phyloP scores from a whole-genome alignment of 164 flowering plant genomes.

The Cinnamomum micranthum region DNA sequence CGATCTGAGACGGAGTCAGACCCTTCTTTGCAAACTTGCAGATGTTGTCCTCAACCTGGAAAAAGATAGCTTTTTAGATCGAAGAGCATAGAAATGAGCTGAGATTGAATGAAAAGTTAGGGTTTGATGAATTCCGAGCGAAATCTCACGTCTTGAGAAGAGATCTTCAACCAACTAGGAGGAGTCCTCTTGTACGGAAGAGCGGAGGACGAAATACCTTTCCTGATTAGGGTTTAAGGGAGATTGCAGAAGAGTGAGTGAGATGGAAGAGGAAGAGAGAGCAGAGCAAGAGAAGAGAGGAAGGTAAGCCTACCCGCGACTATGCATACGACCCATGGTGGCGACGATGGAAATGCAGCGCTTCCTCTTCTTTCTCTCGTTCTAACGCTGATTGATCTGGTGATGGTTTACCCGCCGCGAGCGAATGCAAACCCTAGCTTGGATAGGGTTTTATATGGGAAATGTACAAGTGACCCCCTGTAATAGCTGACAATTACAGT shows the following conservation, averaged over 20 bases:
- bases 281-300: neutral
- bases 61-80: neutral
- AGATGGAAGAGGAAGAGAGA: neutral
- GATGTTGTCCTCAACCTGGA: conserved; percentile 81
- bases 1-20: conserved; percentile 87
- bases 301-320: conserved; percentile 29
- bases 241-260: neutral
- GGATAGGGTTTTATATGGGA: neutral
- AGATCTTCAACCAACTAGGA: conserved; percentile 55
- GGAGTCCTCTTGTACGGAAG: conserved; percentile 80
- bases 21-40: conserved; percentile 96
- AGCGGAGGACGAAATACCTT: conserved; percentile 85
- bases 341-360: conserved; percentile 7
- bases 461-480: too few relatives aligned
- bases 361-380: neutral
- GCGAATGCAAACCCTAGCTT: conserved; percentile 1
- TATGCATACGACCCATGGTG: conserved; percentile 59
- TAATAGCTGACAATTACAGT: too few relatives aligned
- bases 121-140: neutral
- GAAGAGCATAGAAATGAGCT: neutral
- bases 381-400: neutral
- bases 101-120: neutral
- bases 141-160: conserved; percentile 34
- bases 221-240: conserved; percentile 34
- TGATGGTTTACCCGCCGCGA: neutral